Evolutionary conservation across 2,329 filamentous ascomycete species (phyloP), one percentile per base, ranked within the genome.

Genomic region (Penicillium olsonii): DNA sequence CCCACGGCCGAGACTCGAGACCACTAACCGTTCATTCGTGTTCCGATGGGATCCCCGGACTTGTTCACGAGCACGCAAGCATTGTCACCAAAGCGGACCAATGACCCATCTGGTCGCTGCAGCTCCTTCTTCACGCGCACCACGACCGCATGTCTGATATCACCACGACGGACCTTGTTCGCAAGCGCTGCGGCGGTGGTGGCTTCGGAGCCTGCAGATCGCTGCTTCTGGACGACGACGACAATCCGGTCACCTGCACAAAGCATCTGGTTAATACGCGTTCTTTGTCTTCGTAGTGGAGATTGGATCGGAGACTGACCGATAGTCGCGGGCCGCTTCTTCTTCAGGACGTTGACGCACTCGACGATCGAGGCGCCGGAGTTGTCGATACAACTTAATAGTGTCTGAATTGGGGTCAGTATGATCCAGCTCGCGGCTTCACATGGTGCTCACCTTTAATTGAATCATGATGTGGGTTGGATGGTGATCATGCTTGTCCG

Each of bases 311-410:
- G 39, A 24, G 37, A 58, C 81, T 65, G 82, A 96, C 92, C 94
- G 67, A 99, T 92, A 67, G 86, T 87, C 52, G 92, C 94, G 66
- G 73, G 65, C 42, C 87, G 84, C 78, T 96, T 95, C 78, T 92
- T 94, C 68, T 90, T 90, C 66, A 99, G 79, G 56, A 97, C 88
- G 70, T 92, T 87, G 71, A 88, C 89, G 77, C 94, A 99, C 78
- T 99, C 94, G 76, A 97, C 94, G 61, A 99, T 81, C 65, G 94
- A 92, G 62, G 94, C 94, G 70, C 94, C 94, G 59, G 94, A 97
- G 80, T 96, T 99, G 87, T 99, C 94, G 84, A 99, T 97, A 86
- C 94, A 97, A 77, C 94, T 96, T 66, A 99, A 84, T 84, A 99
- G 90, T 70, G 92, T 88, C 94, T 62, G 19, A 15, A 11, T 5